Evolutionary conservation across 2,329 filamentous ascomycete genomes (phyloP).

Genomic region (Dactylellina haptotyla): DNA sequence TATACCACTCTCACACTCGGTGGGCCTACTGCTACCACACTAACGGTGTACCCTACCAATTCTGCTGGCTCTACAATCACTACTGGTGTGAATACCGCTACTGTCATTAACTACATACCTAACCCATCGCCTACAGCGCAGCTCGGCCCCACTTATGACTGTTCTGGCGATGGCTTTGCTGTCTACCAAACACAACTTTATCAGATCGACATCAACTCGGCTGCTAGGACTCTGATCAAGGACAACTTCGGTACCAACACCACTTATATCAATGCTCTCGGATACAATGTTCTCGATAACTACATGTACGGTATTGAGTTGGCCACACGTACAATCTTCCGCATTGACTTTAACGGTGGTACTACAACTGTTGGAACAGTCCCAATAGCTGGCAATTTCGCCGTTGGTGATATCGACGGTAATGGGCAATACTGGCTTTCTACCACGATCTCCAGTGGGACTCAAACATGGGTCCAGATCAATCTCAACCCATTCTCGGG

Average conservation of each 20-base stretch:
- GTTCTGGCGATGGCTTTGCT: background rate
- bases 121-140: background rate
- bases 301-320: background rate
- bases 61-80: background rate
- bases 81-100: background rate
- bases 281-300: background rate
- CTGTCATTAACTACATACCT: background rate
- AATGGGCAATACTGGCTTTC: background rate
- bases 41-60: conserved; percentile 2
- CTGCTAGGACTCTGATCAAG: background rate
- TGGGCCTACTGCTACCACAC: background rate
- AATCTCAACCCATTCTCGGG: background rate
- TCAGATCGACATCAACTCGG: background rate
- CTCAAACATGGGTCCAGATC: background rate
- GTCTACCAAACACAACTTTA: background rate
- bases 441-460: background rate
- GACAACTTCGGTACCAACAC: background rate
- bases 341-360: background rate
- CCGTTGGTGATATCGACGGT: background rate
- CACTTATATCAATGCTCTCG: background rate
- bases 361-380: background rate
- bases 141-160: background rate
- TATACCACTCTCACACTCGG: conserved; percentile 2
- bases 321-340: background rate
- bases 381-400: background rate